These are phyloP conservation scores for Candida quercuum DNA, from an alignment of 805 yeast genomes.

Conservation along the genomic window DNA sequence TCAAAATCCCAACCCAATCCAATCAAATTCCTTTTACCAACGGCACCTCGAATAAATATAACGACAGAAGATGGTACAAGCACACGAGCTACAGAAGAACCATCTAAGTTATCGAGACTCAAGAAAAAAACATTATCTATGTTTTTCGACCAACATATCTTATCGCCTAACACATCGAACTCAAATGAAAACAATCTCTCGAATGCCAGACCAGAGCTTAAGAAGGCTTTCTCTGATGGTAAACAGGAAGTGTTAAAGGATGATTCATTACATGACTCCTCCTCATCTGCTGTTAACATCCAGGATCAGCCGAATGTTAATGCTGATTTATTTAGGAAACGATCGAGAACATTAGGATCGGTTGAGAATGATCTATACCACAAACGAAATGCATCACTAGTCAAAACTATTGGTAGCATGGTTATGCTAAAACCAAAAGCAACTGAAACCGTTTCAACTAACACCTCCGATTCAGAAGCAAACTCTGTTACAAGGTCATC, in stretches of 20 bases:
- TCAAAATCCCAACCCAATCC: not conserved
- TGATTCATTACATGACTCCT: not conserved
- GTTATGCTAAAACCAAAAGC: slow-evolving; percentile 28
- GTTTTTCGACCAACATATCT: slow-evolving; percentile 12
- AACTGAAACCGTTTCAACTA: slow-evolving; percentile 1
- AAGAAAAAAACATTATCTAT: slow-evolving; percentile 14
- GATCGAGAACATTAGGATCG: slow-evolving; percentile 23
- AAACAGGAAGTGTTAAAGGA: slow-evolving; percentile 5
- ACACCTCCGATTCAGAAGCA: slow-evolving; percentile 8
- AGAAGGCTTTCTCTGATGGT: slow-evolving; percentile 12
- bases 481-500: slow-evolving; percentile 10
- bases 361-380: slow-evolving; percentile 21
- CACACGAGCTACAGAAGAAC: slow-evolving; percentile 3
- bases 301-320: no score
- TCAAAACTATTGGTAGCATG: slow-evolving; percentile 31
- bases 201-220: slow-evolving; percentile 9
- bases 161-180: not conserved
- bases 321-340: slow-evolving; percentile 15
- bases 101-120: slow-evolving; percentile 11
- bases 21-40: slow-evolving; percentile 1
- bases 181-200: no score
- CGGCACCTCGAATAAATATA: slow-evolving; percentile 5
- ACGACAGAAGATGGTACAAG: slow-evolving; percentile 1
- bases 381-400: slow-evolving; percentile 32
- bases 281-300: not conserved